Evolutionary conservation across 768 basidiomycete species (phyloP).

Genomic region (Amylocystis lapponica): DNA sequence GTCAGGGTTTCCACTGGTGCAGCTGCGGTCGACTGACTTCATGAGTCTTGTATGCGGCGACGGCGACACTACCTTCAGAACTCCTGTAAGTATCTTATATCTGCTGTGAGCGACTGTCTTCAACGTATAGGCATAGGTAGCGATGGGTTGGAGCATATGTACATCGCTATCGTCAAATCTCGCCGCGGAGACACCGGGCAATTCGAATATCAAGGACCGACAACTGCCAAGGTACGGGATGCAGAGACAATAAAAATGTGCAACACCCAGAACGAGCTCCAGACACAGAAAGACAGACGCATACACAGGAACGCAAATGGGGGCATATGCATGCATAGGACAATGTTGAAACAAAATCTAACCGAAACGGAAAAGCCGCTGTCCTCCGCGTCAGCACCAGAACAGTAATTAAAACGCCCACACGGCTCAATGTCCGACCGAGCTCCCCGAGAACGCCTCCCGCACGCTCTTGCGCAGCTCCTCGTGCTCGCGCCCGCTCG

Average conservation of each 20-base stretch:
- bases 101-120: too few relatives aligned
- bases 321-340: neutral
- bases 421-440: slow-evolving; percentile 32
- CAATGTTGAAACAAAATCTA: slow-evolving; percentile 1
- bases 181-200: too few relatives aligned
- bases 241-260: slow-evolving; percentile 2
- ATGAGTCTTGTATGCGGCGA: too few relatives aligned
- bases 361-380: neutral
- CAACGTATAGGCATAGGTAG: too few relatives aligned
- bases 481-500: slow-evolving; percentile 57
- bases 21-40: too few relatives aligned
- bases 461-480: slow-evolving; percentile 77
- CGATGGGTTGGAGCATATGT: too few relatives aligned
- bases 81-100: too few relatives aligned
- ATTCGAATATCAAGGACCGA: too few relatives aligned
- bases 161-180: too few relatives aligned
- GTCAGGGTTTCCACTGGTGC: too few relatives aligned
- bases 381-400: neutral
- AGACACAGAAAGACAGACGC: neutral
- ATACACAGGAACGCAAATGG: neutral
- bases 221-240: too few relatives aligned
- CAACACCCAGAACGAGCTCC: slow-evolving; percentile 3
- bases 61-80: too few relatives aligned
- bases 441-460: slow-evolving; percentile 71
- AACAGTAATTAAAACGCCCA: neutral